phyloP scores from a whole-genome alignment of 2,329 filamentous ascomycete genomes.

The Diplodia seriata region DNA sequence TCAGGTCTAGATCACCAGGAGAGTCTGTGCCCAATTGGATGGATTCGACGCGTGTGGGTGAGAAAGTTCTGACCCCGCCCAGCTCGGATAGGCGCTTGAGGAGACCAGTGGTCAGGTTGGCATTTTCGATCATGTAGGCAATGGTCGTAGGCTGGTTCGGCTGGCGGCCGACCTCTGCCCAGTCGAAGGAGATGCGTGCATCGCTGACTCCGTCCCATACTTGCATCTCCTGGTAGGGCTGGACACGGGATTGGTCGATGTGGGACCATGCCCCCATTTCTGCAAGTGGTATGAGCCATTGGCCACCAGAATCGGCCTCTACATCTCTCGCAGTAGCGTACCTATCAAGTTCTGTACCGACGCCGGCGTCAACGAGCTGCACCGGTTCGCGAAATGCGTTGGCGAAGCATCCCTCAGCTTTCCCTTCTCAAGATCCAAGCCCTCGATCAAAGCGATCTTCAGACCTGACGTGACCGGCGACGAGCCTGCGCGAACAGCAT shows the following conservation, averaged over 20 bases:
- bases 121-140: conserved; percentile 96
- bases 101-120: conserved; percentile 83
- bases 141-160: conserved; percentile 65
- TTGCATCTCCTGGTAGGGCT: conserved; percentile 94
- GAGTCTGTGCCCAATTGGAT: conserved; percentile 75
- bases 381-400: conserved; percentile 86
- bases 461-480: conserved; percentile 77
- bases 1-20: conserved; percentile 73
- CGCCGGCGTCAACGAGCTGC: conserved; percentile 89
- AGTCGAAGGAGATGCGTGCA: conserved; percentile 88
- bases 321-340: conserved; percentile 32
- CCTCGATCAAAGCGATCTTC: conserved; percentile 87
- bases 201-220: conserved; percentile 96
- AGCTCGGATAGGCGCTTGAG: conserved; percentile 74
- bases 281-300: conserved; percentile 34
- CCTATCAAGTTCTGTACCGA: conserved; percentile 81
- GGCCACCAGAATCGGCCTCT: background rate
- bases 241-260: conserved; percentile 74
- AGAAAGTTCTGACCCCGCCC: conserved; percentile 71
- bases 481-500: conserved; percentile 63
- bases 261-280: conserved; percentile 86
- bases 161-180: conserved; percentile 59
- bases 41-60: conserved; percentile 77
- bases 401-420: conserved; percentile 65
- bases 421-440: conserved; percentile 78